Evolutionary conservation across 1,284 basidiomycete genomes (phyloP).

Genomic region (Cutaneotrichosporon spelunceum): DNA sequence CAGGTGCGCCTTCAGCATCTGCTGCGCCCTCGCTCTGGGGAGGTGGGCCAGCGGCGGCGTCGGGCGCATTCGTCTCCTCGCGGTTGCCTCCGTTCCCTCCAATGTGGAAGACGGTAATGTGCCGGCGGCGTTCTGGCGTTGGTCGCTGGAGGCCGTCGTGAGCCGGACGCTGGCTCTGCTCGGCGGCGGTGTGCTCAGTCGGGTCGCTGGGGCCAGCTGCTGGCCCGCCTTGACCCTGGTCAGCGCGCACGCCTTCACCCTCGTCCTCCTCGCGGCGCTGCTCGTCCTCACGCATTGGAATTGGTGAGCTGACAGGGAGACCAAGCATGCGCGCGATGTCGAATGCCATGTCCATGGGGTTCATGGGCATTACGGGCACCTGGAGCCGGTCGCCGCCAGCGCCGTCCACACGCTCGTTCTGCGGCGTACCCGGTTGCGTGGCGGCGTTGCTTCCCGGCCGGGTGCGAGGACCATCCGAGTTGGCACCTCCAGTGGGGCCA

Average conservation of each 20-base stretch:
- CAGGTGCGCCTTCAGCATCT: background rate
- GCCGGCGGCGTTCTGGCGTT: conserved; percentile 18
- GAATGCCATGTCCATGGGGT: conserved; percentile 2
- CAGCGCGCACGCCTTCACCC: background rate
- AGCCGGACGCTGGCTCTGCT: background rate
- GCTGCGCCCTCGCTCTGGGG: background rate
- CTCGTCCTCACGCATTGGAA: conserved; percentile 23
- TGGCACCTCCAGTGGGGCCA: background rate
- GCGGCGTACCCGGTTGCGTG: background rate
- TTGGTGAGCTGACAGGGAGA: conserved; percentile 26
- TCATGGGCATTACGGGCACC: background rate
- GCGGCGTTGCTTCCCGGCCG: background rate
- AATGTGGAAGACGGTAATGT: conserved; percentile 15
- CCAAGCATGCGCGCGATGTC: conserved; percentile 22
- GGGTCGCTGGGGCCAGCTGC: background rate
- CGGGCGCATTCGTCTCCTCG: background rate
- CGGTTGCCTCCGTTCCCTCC: background rate
- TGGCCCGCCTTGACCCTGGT: background rate
- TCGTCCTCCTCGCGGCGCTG: background rate
- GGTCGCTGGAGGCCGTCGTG: conserved; percentile 12
- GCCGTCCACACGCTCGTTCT: background rate
- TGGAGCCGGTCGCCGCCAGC: background rate
- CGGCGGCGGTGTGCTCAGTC: background rate
- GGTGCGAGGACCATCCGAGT: background rate
- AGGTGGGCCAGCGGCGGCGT: background rate